These are phyloP conservation scores for Omphalea diandra DNA, from an alignment of 441 rosid genomes.

Conservation along the genomic window DNA sequence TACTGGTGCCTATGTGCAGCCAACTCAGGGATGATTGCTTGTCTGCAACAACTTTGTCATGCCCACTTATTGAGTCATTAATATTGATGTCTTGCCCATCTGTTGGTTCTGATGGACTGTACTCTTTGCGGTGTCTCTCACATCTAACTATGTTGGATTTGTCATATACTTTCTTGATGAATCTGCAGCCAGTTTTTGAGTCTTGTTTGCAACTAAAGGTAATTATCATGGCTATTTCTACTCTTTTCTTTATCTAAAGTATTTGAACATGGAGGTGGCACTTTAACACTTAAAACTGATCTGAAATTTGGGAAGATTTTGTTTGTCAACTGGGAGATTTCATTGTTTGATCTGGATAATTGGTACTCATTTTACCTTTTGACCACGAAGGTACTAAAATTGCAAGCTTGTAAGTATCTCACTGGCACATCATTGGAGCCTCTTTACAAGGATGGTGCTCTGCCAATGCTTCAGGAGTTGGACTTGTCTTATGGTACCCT, in stretches of 20 bases:
- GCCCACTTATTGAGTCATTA: slow-evolving; percentile 79
- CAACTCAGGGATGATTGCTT: slow-evolving; percentile 88
- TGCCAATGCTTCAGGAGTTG: slow-evolving; percentile 76
- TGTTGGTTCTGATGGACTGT: slow-evolving; percentile 79
- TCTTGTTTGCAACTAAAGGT: slow-evolving; percentile 63
- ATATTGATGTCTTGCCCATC: slow-evolving; percentile 92
- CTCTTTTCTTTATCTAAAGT: not conserved
- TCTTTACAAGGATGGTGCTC: slow-evolving; percentile 80
- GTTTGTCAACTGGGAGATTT: not conserved
- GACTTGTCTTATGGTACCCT: slow-evolving; percentile 96
- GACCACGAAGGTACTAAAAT: slow-evolving; percentile 65
- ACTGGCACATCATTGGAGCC: slow-evolving; percentile 86
- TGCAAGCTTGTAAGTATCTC: slow-evolving; percentile 97
- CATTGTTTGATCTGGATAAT: no score
- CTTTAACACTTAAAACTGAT: not conserved
- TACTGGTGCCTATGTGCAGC: slow-evolving; percentile 43
- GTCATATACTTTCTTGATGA: slow-evolving; percentile 84
- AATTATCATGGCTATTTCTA: not conserved
- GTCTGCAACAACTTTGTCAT: slow-evolving; percentile 78
- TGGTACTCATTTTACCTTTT: slow-evolving; percentile 16
- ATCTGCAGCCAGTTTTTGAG: slow-evolving; percentile 79
- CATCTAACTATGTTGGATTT: slow-evolving; percentile 72
- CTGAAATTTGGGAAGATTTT: not conserved
- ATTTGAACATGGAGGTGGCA: no score
- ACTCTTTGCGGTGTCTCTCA: slow-evolving; percentile 60